These are phyloP conservation scores for Globisporangium cylindrosporum DNA, from an alignment of 352 stramenopile species.

Conservation along the genomic window DNA sequence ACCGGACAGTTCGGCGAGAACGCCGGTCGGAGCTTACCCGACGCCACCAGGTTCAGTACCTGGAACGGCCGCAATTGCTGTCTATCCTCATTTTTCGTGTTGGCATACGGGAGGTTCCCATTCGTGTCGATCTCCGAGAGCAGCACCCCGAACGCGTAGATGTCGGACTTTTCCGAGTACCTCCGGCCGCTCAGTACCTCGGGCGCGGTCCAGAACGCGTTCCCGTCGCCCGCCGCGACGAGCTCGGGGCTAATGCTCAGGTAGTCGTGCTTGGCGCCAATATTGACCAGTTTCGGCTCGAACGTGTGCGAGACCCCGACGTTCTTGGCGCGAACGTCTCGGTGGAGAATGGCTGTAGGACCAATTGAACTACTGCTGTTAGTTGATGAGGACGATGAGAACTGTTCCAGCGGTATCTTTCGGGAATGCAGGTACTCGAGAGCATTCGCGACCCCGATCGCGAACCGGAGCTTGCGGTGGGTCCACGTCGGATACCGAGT, in stretches of 20 bases:
- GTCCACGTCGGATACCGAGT: constrained; percentile 17
- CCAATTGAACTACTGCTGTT: not conserved
- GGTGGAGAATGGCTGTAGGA: constrained; percentile 23
- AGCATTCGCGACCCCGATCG: constrained; percentile 29
- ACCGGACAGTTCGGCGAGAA: not conserved
- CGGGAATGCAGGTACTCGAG: constrained; percentile 36
- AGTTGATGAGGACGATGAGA: not conserved
- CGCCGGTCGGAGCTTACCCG: not conserved
- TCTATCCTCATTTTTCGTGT: not conserved
- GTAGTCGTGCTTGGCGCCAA: constrained; percentile 22
- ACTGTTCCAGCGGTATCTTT: not conserved
- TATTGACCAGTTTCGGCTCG: constrained; percentile 38
- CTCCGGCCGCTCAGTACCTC: constrained; percentile 28
- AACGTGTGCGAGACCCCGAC: constrained; percentile 28
- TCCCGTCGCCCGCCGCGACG: constrained; percentile 15
- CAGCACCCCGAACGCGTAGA: constrained; percentile 40
- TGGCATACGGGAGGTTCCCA: not conserved
- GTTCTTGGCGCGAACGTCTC: constrained; percentile 45
- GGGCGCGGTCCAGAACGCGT: constrained; percentile 32
- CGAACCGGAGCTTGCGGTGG: constrained; percentile 25
- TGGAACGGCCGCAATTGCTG: constrained; percentile 8
- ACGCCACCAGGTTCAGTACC: constrained; percentile 6
- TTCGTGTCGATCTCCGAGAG: constrained; percentile 33
- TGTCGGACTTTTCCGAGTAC: constrained; percentile 28
- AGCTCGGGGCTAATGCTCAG: constrained; percentile 4